A percentile compares a stretch with the other conserved stretches of the same genome.
phyloP scores from a whole-genome alignment of 2,329 filamentous ascomycete species.

The Ophiostoma angusticollis region DNA sequence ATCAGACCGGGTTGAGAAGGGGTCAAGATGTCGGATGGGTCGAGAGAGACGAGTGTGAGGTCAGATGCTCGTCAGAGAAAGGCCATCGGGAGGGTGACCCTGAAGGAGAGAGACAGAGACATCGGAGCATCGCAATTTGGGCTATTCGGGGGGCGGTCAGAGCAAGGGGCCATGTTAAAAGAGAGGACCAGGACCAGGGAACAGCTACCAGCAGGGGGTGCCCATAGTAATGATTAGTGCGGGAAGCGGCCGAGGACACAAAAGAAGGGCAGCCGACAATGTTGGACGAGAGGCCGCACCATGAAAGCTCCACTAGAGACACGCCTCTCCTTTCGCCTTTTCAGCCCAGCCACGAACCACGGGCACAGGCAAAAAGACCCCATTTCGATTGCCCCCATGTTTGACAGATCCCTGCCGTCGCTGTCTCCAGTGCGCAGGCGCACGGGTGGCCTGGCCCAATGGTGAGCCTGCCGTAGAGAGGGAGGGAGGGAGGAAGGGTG shows the following conservation, averaged over 20 bases:
- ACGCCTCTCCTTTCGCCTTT: not conserved
- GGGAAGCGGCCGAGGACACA: not conserved
- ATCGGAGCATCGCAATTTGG: not conserved
- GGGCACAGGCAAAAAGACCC: too few species aligned
- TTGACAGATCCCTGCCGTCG: conserved; percentile 11
- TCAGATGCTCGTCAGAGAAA: too few species aligned
- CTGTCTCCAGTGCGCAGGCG: too few species aligned
- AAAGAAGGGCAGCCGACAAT: not conserved
- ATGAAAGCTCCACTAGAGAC: not conserved
- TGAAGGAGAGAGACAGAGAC: not conserved
- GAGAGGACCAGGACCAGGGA: not conserved
- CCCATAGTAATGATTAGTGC: too few species aligned
- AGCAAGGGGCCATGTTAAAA: conserved; percentile 9
- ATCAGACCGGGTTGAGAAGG: conserved; percentile 13
- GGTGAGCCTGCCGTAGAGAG: conserved; percentile 1
- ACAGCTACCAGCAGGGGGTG: not conserved
- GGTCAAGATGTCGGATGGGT: conserved; percentile 9
- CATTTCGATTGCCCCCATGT: conserved; percentile 13
- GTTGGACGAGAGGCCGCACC: too few species aligned
- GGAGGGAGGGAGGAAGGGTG: not conserved
- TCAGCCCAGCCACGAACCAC: conserved; percentile 5
- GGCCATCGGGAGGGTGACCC: conserved; percentile 1
- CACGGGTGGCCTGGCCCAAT: too few species aligned
- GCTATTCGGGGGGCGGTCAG: conserved; percentile 13
- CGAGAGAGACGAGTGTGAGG: too few species aligned